Conservation (phyloP, 1,139 yeast species). For the Magnusiomyces fungicola region DNA sequence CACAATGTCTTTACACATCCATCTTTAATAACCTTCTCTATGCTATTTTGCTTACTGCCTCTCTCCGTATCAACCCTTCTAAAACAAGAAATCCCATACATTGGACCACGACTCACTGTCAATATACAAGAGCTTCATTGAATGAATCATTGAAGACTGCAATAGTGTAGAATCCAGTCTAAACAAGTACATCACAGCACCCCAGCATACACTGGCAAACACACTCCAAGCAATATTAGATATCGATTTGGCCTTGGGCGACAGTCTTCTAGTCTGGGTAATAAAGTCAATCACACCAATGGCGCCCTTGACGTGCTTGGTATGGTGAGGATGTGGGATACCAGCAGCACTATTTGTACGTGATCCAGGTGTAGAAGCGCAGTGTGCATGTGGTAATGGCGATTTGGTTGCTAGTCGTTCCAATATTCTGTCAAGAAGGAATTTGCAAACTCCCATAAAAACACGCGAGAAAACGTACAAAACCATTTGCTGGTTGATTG, state of each 20-base stretch:
- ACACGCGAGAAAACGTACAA: slow-evolving; percentile 57
- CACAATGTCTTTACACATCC: too few relatives aligned
- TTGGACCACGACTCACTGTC: slow-evolving; percentile 36
- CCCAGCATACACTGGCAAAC: slow-evolving; percentile 71
- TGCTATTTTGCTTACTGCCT: neutral
- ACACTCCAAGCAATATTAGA: slow-evolving; percentile 48
- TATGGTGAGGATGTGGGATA: slow-evolving; percentile 3
- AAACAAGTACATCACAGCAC: slow-evolving; percentile 63
- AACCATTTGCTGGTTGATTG: slow-evolving; percentile 47
- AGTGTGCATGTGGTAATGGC: neutral
- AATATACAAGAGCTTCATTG: slow-evolving; percentile 68
- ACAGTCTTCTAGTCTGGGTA: neutral
- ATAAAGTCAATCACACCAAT: slow-evolving; percentile 1
- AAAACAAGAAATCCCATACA: slow-evolving; percentile 17
- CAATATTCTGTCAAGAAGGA: slow-evolving; percentile 21
- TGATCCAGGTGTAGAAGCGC: neutral
- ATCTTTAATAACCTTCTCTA: too few relatives aligned
- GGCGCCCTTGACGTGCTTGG: slow-evolving; percentile 7
- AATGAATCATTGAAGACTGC: slow-evolving; percentile 59
- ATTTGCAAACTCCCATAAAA: slow-evolving; percentile 46
- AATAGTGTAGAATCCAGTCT: slow-evolving; percentile 55
- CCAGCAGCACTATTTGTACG: neutral
- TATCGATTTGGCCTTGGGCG: slow-evolving; percentile 2
- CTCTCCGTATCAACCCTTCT: too few relatives aligned
- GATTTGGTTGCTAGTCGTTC: neutral